These are phyloP conservation scores for Spathaspora gorwiae DNA, from an alignment of 805 yeast genomes.

Conservation along the genomic window DNA sequence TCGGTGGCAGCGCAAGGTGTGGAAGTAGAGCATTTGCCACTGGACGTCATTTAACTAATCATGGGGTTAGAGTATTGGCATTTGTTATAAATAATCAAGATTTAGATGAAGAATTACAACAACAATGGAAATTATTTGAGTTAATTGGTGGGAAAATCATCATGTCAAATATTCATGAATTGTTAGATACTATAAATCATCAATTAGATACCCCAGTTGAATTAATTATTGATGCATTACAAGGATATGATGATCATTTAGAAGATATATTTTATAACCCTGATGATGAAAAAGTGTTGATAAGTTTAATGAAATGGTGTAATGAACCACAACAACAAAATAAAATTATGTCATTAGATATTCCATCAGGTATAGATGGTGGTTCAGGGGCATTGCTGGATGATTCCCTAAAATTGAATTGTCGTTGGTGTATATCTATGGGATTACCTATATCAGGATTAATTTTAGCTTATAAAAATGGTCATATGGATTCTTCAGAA, in stretches of 20 bases:
- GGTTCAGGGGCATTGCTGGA: slow-evolving; percentile 59
- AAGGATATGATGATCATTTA: slow-evolving; percentile 72
- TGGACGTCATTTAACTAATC: slow-evolving; percentile 73
- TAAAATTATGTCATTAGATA: slow-evolving; percentile 63
- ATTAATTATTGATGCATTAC: slow-evolving; percentile 75
- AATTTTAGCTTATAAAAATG: slow-evolving; percentile 55
- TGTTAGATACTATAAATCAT: slow-evolving; percentile 34
- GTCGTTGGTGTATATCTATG: slow-evolving; percentile 60
- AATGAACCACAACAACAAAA: slow-evolving; percentile 42
- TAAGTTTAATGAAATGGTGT: slow-evolving; percentile 61
- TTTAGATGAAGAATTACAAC: slow-evolving; percentile 39
- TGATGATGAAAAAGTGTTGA: slow-evolving; percentile 35
- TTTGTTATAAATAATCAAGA: slow-evolving; percentile 32
- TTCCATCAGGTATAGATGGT: slow-evolving; percentile 80
- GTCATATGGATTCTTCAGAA: slow-evolving; percentile 46
- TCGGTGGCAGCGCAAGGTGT: slow-evolving; percentile 63
- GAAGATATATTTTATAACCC: slow-evolving; percentile 47
- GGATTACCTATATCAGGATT: slow-evolving; percentile 72
- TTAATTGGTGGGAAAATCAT: slow-evolving; percentile 64
- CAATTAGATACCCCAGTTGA: slow-evolving; percentile 72
- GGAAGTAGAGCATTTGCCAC: slow-evolving; percentile 75
- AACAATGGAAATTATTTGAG: slow-evolving; percentile 53
- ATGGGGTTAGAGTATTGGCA: slow-evolving; percentile 65
- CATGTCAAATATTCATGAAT: slow-evolving; percentile 26
- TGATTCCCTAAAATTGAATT: slow-evolving; percentile 24